Evolutionary conservation across 1,139 yeast species (phyloP), one percentile per base, ranked within the genome.

Genomic region (Wickerhamomyces sp.): DNA sequence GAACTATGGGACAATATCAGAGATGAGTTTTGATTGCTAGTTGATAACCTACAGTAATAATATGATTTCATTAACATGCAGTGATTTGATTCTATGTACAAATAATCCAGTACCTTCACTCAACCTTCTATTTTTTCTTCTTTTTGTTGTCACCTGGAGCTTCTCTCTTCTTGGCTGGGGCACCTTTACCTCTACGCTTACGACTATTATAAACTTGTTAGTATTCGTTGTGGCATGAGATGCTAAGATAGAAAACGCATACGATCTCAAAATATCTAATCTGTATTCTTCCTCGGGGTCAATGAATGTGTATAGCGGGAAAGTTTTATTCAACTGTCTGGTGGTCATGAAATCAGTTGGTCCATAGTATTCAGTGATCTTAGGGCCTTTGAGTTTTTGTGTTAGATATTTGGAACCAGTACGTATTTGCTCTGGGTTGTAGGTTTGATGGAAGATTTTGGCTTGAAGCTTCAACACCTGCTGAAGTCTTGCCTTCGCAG

Each of bases 161-260:
- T 56, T 68, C 75, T 56, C 69, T 74, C 67, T 78, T 79, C 75
- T 89, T 89, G 72, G 84, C 80, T 56, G 96, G 96, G 23, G 96
- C 94, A 64, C 95, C 95, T 68, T 89, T 89, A 64, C 89, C 91
- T 78, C 95, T 84, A 76, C 85, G 83, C 74, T 82, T 84, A 66
- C 88, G 75, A 52, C 58, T 55, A 41, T 10, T 18, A 26, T 9
- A 6, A 13, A 38, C 33, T 4, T 29, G 46, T 37, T 35, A 43
- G 46, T 42, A 18, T 18, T 18, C 23, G 23, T 18, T 18, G 45
- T 11, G 27, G 31, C 9, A 15, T 30, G 15, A 23, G 9, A 10
- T 13, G 26, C 18, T 10, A 26, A n/a, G 0, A 15, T 10, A 33
- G 10, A 9, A 31, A 27, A 31, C 10, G 47, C 52, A 36, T 47